Conservation (phyloP, 768 basidiomycete species). For the Lactarius tabidus region DNA sequence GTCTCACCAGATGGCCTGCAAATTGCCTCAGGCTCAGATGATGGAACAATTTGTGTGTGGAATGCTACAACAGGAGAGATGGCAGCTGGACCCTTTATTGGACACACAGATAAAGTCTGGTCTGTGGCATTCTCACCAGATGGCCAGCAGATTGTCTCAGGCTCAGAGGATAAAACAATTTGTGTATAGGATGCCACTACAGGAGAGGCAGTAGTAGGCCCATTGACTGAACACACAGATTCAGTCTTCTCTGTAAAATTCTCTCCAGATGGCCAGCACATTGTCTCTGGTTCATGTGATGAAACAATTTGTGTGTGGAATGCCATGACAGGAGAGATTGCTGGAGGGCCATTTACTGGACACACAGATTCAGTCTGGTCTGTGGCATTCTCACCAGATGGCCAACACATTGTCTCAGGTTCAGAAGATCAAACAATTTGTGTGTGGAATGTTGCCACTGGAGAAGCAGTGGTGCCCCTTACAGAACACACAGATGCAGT, state of each 20-base stretch:
- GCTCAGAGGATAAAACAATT: background rate
- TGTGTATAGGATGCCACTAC: background rate
- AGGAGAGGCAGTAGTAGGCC: background rate
- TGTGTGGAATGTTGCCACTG: constrained; percentile 5
- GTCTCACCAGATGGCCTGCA: constrained; percentile 2
- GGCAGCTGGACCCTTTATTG: too few relatives aligned
- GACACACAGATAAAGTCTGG: background rate
- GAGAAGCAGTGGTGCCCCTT: background rate
- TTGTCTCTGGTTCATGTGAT: constrained; percentile 6
- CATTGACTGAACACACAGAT: background rate
- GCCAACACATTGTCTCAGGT: constrained; percentile 27
- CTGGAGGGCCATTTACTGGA: background rate
- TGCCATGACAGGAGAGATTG: background rate
- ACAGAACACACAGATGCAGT: background rate
- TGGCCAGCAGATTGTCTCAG: background rate
- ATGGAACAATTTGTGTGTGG: too few relatives aligned
- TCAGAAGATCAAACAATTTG: constrained; percentile 4
- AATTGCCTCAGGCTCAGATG: too few relatives aligned
- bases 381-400: background rate
- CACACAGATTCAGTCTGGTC: background rate
- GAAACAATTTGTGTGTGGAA: background rate
- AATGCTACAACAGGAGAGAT: too few relatives aligned
- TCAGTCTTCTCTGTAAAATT: background rate
- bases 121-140: background rate
- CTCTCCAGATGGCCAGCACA: constrained; percentile 8